Percentiles rank a stretch among this genome's conserved stretches.
These are phyloP conservation scores for Moesziomyces antarcticus DNA, from an alignment of 1,284 basidiomycete species.

Conservation along the genomic window DNA sequence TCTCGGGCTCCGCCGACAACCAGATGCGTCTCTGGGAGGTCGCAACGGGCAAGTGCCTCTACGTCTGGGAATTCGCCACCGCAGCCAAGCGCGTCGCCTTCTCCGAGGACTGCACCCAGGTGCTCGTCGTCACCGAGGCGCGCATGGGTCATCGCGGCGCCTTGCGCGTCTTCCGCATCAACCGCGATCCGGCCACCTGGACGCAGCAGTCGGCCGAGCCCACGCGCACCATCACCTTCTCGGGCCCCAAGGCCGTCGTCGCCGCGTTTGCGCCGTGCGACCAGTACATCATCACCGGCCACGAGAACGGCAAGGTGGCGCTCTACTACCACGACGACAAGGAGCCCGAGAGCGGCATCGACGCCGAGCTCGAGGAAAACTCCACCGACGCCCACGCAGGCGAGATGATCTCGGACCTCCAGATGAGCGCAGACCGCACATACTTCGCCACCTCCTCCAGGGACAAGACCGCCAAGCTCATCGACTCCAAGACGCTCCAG, in stretches of 20 bases:
- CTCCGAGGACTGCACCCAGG: conserved; percentile 75
- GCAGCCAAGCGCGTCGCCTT: conserved; percentile 94
- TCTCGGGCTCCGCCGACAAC: conserved; percentile 90
- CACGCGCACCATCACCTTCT: conserved; percentile 65
- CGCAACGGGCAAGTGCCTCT: conserved; percentile 82
- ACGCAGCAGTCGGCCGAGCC: conserved; percentile 61
- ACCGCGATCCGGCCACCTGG: conserved; percentile 62
- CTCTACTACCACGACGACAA: conserved; percentile 65
- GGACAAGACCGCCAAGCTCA: conserved; percentile 95
- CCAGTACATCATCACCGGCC: conserved; percentile 87
- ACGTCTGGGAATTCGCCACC: conserved; percentile 92
- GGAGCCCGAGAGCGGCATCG: conserved; percentile 71
- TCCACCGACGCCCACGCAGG: conserved; percentile 58
- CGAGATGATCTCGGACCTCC: conserved; percentile 79
- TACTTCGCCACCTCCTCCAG: conserved; percentile 97
- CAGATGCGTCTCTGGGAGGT: conserved; percentile 91
- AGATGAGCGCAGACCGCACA: conserved; percentile 86
- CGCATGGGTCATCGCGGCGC: conserved; percentile 80
- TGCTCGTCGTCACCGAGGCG: conserved; percentile 93
- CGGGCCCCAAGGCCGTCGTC: conserved; percentile 82
- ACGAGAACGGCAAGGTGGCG: conserved; percentile 91
- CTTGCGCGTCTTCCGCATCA: conserved; percentile 86
- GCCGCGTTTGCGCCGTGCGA: conserved; percentile 87
- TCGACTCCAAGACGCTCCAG: conserved; percentile 86
- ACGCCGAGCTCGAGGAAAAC: conserved; percentile 88